Conservation (phyloP, 176 grass and related monocot species). For the Phragmites australis region DNA sequence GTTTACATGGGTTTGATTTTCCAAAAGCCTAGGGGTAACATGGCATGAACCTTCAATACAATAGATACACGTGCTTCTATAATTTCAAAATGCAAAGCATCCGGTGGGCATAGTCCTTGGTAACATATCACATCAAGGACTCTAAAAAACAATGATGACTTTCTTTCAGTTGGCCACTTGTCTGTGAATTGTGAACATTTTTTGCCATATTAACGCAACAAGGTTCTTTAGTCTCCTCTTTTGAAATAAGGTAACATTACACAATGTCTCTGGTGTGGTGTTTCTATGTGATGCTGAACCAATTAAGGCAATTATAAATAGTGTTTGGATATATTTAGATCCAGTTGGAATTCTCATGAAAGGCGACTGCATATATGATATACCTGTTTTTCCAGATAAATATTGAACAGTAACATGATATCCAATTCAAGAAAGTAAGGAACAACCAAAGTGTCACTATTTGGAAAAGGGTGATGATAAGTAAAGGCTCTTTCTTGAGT, state of each 20-base stretch:
- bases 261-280: not conserved
- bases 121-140: not conserved
- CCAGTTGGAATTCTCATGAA: conserved; percentile 1
- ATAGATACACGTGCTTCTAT: not conserved
- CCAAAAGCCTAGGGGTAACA: conserved; percentile 3
- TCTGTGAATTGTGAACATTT: not conserved
- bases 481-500: not conserved
- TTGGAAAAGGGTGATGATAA: not conserved
- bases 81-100: not conserved
- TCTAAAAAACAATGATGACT: not conserved
- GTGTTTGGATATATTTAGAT: not conserved
- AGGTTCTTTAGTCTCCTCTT: not conserved
- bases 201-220: not conserved
- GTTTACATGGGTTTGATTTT: conserved; percentile 5
- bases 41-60: not conserved
- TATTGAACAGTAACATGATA: conserved; percentile 5
- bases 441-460: not conserved
- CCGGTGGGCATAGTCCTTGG: not conserved
- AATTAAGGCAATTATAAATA: not conserved
- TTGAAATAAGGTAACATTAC: not conserved
- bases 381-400: conserved; percentile 14
- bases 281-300: not conserved
- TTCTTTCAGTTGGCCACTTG: conserved; percentile 12
- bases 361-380: conserved; percentile 6
- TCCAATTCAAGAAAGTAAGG: conserved; percentile 10